Base-by-base conservation (phyloP, 495 filamentous ascomycete species). In the Letharia columbiana region DNA sequence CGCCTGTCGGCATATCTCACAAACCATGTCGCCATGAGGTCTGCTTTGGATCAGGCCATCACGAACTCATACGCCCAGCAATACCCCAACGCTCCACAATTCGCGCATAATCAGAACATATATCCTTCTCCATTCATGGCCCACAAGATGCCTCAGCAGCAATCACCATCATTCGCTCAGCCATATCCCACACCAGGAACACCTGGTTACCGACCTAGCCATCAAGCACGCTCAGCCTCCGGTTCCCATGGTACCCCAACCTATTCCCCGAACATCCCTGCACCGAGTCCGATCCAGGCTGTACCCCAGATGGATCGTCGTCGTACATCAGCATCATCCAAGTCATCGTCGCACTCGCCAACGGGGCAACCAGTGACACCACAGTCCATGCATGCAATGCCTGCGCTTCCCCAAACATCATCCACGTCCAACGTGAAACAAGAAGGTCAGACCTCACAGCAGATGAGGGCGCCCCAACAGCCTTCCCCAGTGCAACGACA, bases 1-100 rank as follows among this genome's bases (percentile, higher is more conserved):
- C 78, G 81, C 6, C 74, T 89, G 7, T 79, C 80, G 18, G 83
- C 85, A 2, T 87, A 85, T 69, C 70, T 88, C 23, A 79, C 81
- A 0, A 86, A 80, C 60, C 82, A 87, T 61, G 75, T 83, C 1
- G 83, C 80, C 8, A 84, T 87, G 77, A 78, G 84, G 63, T 80
- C 72, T 45, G 77, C 79, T 42, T 76, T 84, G 37, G 80, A 79
- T 50, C 78, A 83, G 56, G 72, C 77, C 15, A 76, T 86, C 54
- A 73, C 77, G 23, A 76, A 80, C 28, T 78, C 77, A 20, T 77
- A 80, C 54, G 76, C 74, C n/a, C 75, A 77, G 63, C 74, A 73
- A 77, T 84, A 67, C 73, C 75, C 69, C 66, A 80, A 73, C 65
- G 75, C 44, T 76, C 78, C 71, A 69, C 78, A 74, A 67, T 74